These are phyloP conservation scores for Boletales sp. DNA, from an alignment of 768 basidiomycete genomes.

Conservation along the genomic window DNA sequence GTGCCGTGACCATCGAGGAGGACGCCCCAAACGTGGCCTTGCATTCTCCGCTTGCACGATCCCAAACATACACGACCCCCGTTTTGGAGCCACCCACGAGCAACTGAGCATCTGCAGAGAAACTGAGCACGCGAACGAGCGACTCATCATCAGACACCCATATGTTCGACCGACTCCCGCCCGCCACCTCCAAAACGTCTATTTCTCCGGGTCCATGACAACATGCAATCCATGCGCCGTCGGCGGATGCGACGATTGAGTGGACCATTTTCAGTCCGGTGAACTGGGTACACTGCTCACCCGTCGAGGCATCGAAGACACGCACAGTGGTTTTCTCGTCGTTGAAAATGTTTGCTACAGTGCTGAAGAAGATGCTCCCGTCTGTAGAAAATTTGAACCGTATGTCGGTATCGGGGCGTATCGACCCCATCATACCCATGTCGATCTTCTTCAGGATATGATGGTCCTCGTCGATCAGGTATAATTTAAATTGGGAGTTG, in stretches of 20 bases:
- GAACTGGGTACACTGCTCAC: conserved; percentile 7
- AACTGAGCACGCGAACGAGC: conserved; percentile 4
- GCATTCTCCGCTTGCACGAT: conserved; percentile 11
- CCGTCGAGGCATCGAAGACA: conserved; percentile 9
- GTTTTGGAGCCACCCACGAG: conserved; percentile 19
- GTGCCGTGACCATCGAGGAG: conserved; percentile 15
- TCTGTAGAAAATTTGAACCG: conserved; percentile 13
- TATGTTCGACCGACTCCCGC: neutral
- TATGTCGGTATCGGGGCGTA: neutral
- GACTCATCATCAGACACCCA: neutral
- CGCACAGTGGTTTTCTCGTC: conserved; percentile 8
- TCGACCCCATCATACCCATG: neutral
- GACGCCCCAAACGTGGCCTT: conserved; percentile 1
- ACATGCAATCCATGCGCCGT: conserved; percentile 10
- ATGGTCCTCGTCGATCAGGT: conserved; percentile 2
- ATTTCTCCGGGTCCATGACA: conserved; percentile 1
- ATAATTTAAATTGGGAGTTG: neutral
- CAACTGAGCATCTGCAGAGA: conserved; percentile 12
- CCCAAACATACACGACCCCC: conserved; percentile 19
- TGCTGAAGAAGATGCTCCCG: conserved; percentile 6
- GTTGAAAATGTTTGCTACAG: neutral
- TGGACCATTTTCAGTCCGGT: conserved; percentile 7
- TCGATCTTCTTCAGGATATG: conserved; percentile 8
- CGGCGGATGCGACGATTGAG: neutral
- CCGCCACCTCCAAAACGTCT: conserved; percentile 1